Percentiles rank a stretch among this genome's conserved stretches.
Conservation (phyloP, 2,329 filamentous ascomycete species). For the Diaporthe vaccinii region DNA sequence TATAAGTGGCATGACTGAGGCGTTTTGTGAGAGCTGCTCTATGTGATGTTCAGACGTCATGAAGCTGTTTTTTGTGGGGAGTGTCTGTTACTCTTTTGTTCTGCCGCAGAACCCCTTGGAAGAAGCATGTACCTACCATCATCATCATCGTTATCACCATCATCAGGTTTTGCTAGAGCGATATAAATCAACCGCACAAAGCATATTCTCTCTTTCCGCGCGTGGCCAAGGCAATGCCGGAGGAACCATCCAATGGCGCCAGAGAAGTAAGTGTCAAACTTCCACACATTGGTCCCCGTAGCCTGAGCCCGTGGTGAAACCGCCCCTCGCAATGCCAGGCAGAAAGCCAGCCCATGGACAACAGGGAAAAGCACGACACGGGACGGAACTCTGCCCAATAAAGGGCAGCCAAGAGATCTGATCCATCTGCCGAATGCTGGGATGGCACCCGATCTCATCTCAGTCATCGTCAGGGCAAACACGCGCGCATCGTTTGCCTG, state of each 20-base stretch:
- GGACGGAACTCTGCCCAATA: conserved; percentile 26
- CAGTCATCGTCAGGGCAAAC: neutral
- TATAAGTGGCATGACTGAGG: conserved; percentile 41
- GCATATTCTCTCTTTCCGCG: neutral
- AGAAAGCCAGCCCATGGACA: neutral
- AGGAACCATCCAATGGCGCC: too few species aligned
- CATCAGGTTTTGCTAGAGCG: conserved; percentile 21
- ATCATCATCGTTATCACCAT: neutral
- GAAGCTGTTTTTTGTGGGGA: conserved; percentile 2
- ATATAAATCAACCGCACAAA: conserved; percentile 21
- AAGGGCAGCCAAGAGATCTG: conserved; percentile 21
- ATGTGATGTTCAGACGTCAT: conserved; percentile 33
- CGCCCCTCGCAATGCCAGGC: conserved; percentile 1
- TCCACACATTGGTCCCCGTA: neutral
- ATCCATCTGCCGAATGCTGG: conserved; percentile 26
- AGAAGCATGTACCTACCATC: conserved; percentile 7
- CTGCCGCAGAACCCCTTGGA: neutral
- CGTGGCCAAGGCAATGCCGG: too few species aligned
- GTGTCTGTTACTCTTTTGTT: neutral
- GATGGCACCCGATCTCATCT: conserved; percentile 20
- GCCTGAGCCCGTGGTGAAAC: conserved; percentile 7
- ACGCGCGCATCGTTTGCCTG: conserved; percentile 11
- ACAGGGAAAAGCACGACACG: conserved; percentile 10
- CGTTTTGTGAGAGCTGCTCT: conserved; percentile 34
- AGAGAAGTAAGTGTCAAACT: neutral